phyloP scores from a whole-genome alignment of 1,284 basidiomycete species.

The Tylopilus orsonianus region DNA sequence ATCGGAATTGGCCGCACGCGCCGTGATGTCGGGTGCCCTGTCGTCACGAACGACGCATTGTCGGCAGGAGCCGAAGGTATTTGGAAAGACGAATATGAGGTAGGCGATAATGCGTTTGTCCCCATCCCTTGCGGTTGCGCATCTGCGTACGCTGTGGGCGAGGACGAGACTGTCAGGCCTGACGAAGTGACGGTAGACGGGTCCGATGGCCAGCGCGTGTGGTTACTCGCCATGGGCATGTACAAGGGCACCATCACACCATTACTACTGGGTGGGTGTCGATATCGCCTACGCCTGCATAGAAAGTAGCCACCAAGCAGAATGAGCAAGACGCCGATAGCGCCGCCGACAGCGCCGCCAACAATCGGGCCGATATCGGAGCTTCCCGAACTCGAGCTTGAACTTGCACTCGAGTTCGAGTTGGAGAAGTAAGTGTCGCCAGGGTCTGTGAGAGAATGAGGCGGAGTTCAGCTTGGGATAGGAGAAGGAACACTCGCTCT shows the following conservation, averaged over 20 bases:
- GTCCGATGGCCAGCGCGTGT: conserved; percentile 13
- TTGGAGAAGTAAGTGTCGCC: conserved; percentile 13
- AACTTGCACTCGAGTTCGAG: background rate
- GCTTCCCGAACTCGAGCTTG: conserved; percentile 6
- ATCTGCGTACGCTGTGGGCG: conserved; percentile 4
- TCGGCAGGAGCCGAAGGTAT: conserved; percentile 14
- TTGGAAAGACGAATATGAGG: conserved; percentile 5
- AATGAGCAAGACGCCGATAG: conserved; percentile 18
- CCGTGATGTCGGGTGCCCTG: conserved; percentile 4
- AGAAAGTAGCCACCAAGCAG: conserved; percentile 20
- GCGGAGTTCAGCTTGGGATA: too few species aligned
- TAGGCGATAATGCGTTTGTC: background rate
- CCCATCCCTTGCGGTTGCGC: background rate
- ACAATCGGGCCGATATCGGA: conserved; percentile 22
- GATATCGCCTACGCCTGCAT: conserved; percentile 13
- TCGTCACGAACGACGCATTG: conserved; percentile 10
- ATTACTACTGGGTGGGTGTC: background rate
- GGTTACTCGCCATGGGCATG: background rate
- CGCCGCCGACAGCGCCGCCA: conserved; percentile 25
- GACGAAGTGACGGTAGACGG: conserved; percentile 4
- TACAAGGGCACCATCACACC: background rate
- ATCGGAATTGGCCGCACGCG: conserved; percentile 25
- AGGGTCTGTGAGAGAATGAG: conserved; percentile 5
- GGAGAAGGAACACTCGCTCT: conserved; percentile 2
- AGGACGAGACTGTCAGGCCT: background rate